Base-by-base conservation (phyloP, 2,329 filamentous ascomycete genomes). In the Diaporthe vaccinii region DNA sequence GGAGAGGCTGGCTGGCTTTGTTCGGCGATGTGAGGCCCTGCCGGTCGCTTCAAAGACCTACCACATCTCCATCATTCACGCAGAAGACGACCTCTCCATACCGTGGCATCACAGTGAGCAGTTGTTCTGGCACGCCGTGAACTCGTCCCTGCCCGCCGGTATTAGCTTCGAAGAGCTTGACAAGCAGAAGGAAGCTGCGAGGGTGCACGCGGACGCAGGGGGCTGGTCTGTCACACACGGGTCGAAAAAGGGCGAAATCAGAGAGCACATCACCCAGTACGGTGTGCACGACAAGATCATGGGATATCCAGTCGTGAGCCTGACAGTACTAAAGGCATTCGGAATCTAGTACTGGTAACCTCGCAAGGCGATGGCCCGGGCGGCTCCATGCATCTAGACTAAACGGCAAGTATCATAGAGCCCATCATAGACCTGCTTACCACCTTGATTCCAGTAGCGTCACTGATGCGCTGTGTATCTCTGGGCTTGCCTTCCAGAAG, bases 231-330 rank as follows among this genome's bases (percentile, higher is more conserved):
- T 89, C 65, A 86, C 89, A 70, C 87, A 87, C 84, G 80, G 78
- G 61, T 88, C 87, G 0, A 76, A 80, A 14, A 84, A 84, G 44
- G 90, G 90, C 1, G 73, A 87, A 0, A 83, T 92, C n/a, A 82
- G 87, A 71, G 86, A 91, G 78, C 85, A 91, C 69, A 88, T 92
- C 9, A 75, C 89, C 7, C 89, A 89, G 80, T 86, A 87, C 77
- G 90, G 90, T 0, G 79, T 90, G 22, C 90, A 92, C 73, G 90
- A 92, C 81, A 84, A 86, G 46, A 86, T 90, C 67, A 91, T 91
- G 90, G 87, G 87, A 5, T 89, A 90, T 79, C 88, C 89, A 0
- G 83, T 89, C 6, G 85, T 90, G 0, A 88, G 86, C 55, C 78
- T 89, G 74, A 89, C 89, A 2, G 83, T 91, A 12, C 84, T 86